These are phyloP conservation scores for Lunularia cruciata DNA, from an alignment of 225 moss, liverwort and hornwort species.

Conservation along the genomic window DNA sequence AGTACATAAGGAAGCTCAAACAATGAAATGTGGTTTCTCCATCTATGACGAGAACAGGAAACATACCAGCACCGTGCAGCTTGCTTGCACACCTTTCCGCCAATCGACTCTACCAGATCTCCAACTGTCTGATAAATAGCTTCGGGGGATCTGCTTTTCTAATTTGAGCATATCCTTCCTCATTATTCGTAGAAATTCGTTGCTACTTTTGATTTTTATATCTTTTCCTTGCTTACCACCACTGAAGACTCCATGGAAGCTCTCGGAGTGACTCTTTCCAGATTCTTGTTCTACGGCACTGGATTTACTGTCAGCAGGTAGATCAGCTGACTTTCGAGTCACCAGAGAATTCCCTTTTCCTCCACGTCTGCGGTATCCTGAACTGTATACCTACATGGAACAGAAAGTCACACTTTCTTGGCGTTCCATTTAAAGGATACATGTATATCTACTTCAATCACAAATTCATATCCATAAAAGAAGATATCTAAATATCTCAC, in stretches of 20 bases:
- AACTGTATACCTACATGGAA: conserved; percentile 50
- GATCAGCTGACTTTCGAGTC: conserved; percentile 16
- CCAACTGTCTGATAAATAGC: conserved; percentile 44
- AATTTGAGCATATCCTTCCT: conserved; percentile 57
- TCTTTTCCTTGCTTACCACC: conserved; percentile 34
- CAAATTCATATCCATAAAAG: too few species aligned
- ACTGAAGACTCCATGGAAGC: conserved; percentile 9
- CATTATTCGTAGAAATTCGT: conserved; percentile 50
- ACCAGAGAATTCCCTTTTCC: conserved; percentile 24
- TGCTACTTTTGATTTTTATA: conserved; percentile 33
- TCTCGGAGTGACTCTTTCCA: conserved; percentile 17
- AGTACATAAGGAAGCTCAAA: too few species aligned
- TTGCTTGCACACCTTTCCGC: conserved; percentile 51
- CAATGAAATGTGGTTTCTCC: neutral
- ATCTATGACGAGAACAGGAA: neutral
- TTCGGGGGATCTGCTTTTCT: conserved; percentile 53
- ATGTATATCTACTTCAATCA: too few species aligned
- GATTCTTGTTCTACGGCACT: conserved; percentile 6
- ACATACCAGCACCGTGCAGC: conserved; percentile 53
- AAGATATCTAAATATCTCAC: too few species aligned
- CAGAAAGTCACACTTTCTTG: too few species aligned
- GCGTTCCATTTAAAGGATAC: too few species aligned
- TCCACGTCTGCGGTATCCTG: conserved; percentile 44
- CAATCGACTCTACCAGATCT: conserved; percentile 37
- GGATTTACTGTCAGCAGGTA: conserved; percentile 31